phyloP scores from a whole-genome alignment of 495 filamentous ascomycete genomes.

The Trichocladium antarcticum region DNA sequence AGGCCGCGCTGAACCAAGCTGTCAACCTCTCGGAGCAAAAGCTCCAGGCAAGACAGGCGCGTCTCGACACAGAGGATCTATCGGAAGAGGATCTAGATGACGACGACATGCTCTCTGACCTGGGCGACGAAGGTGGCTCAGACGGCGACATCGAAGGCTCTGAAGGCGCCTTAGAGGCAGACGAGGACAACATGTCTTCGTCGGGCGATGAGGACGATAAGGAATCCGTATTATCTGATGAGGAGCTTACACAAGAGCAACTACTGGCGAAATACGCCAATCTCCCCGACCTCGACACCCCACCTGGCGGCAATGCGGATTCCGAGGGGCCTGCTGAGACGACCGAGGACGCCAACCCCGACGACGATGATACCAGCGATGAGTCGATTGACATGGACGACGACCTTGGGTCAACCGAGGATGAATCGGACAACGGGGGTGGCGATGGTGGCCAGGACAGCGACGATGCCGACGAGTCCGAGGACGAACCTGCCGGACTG shows the following conservation, averaged over 20 bases:
- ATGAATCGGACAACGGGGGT: conserved; percentile 33
- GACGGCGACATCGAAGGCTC: conserved; percentile 4
- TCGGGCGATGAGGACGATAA: conserved; percentile 49
- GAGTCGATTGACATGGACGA: conserved; percentile 86
- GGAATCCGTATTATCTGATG: conserved; percentile 52
- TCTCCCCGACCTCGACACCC: conserved; percentile 39
- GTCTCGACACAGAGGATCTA: conserved; percentile 40
- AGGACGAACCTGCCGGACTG: conserved; percentile 45
- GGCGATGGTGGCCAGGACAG: conserved; percentile 34
- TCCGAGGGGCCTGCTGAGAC: neutral
- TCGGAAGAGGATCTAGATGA: conserved; percentile 46
- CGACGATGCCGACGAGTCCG: conserved; percentile 43
- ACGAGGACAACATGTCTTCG: conserved; percentile 66
- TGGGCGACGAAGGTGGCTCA: conserved; percentile 21
- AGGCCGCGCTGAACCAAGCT: conserved; percentile 71
- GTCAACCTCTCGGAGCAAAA: conserved; percentile 58
- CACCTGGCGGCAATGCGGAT: conserved; percentile 12
- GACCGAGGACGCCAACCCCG: conserved; percentile 24
- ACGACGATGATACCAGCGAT: conserved; percentile 56
- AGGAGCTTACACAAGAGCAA: conserved; percentile 66
- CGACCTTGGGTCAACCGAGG: conserved; percentile 61
- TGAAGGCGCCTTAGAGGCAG: conserved; percentile 26
- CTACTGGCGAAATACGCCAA: conserved; percentile 68
- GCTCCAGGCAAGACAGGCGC: conserved; percentile 41
- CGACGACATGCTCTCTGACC: conserved; percentile 48